Conservation (phyloP, 371 early-diverging fungal species). For the Dichotomocladium elegans region DNA sequence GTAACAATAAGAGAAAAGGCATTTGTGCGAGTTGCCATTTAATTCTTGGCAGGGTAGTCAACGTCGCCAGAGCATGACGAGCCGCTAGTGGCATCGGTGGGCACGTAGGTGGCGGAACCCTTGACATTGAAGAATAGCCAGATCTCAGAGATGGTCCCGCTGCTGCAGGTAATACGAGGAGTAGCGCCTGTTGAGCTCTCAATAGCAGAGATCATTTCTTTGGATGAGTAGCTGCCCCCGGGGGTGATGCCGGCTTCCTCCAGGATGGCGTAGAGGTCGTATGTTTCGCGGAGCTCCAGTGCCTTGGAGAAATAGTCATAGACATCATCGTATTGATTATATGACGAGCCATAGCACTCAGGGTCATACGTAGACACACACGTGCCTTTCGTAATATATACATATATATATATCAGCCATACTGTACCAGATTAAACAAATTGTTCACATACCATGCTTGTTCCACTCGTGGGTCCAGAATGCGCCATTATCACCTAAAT, state of each 20-base stretch:
- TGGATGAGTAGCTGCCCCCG: constrained; percentile 48
- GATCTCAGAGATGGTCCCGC: constrained; percentile 37
- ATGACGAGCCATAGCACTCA: constrained; percentile 43
- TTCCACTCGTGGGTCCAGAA: constrained; percentile 78
- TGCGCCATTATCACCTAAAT: constrained; percentile 29
- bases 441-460: constrained; percentile 61
- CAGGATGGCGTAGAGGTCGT: constrained; percentile 58
- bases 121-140: constrained; percentile 27
- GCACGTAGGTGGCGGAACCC: constrained; percentile 21
- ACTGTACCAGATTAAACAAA: no score
- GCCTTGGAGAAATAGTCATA: constrained; percentile 52
- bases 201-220: constrained; percentile 51
- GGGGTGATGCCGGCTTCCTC: constrained; percentile 58
- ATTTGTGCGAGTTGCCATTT: background rate
- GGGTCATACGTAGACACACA: constrained; percentile 68
- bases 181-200: constrained; percentile 38
- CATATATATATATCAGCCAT: background rate
- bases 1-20: no score
- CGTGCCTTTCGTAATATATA: constrained; percentile 27
- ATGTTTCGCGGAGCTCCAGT: constrained; percentile 47
- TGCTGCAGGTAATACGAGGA: constrained; percentile 39
- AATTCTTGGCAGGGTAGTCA: constrained; percentile 37
- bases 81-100: constrained; percentile 13
- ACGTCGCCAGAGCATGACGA: constrained; percentile 40
- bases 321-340: constrained; percentile 52